Base-by-base conservation (phyloP, 441 rosid species). In the Hura crepitans region DNA sequence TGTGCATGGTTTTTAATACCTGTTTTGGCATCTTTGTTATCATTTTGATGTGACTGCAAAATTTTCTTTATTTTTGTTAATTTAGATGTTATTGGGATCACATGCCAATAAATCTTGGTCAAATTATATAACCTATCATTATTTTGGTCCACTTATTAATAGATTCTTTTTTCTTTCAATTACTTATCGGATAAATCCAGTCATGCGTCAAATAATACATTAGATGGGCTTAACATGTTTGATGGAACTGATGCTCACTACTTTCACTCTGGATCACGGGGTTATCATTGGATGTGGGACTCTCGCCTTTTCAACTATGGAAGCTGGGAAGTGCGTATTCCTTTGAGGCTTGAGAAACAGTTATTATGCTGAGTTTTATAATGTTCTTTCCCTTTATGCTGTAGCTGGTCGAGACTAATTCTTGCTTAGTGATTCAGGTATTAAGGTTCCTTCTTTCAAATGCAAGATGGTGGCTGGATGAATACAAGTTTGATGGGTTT, bases 401-500 rank as follows among this genome's bases (percentile, higher is more conserved):
- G 2, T 47, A 4, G 43, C 81, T 74, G 46, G 68, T 68, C 14
- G 47, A 57, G 67, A 33, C 70, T 67, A 56, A 37, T 57, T 62
- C 56, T 55, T 70, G 62, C 66, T 57, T 0, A 62, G 71, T 76
- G 72, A 76, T 83, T 64, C 64, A 95, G 99, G 99, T 92, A 39
- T 71, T 95, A 30, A 79, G 99, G 78, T 92, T 69, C 85, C 98
- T 92, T 74, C 87, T 92, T 58, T 95, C 99, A 60, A 95, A 95
- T 81, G 99, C 98, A 55, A 85, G 99, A 79, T 95, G 99, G 99
- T 95, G 99, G 99, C 84, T 95, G 50, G 98, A 95, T 53, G 98
- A 95, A 77, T 95, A 86, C 74, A 89, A 87, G 78, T 92, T 95
- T 70, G 99, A 92, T 83, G 99, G 99, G 35, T 95, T 88, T 81